Evolutionary conservation across 768 basidiomycete species (phyloP), one percentile per base, ranked within the genome.

Genomic region (Tricholomella constricta): DNA sequence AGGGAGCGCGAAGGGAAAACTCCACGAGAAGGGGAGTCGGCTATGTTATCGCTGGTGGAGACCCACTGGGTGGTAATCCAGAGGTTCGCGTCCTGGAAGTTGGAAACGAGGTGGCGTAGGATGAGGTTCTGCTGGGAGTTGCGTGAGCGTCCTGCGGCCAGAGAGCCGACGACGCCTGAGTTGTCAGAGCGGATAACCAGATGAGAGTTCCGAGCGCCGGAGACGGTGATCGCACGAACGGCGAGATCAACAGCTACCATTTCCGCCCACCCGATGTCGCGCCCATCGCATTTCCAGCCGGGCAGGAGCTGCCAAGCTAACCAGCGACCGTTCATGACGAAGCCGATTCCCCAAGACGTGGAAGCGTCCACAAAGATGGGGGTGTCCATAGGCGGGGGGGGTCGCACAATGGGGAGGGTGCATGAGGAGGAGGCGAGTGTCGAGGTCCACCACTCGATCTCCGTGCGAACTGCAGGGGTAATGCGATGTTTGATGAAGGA

Each of bases 191-290:
- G 59, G 1, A 78, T 56, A 0, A 56, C 10, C 2, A 75, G 43
- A 17, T 75, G 69, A 7, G 55, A 55, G 19, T 70, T 48, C 0
- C n/a, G 25, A 14, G 61, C 55, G 2, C 63, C 61, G 0, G 52
- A 40, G 0, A 63, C 51, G 6, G 72, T 51, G 2, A 72, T 47
- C 0, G 69, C 58, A 4, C 61, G 57, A 0, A 73, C 20, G 1
- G 71, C 74, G 0, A 77, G 51, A 51, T 77, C 75, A 3, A 74
- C 61, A 0, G 72, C 76, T 3, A 75, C 63, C 62, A 76, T 72
- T 51, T 78, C 75, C 0, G 69, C 76, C 76, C 77, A 78, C 0
- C 72, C 72, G 7, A 75, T 73, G 15, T 70, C 59, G 0, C 67
- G 55, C 1, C 61, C 64, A 8, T 69, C 56, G 1, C 44, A 25